Base-by-base conservation (phyloP, 2,329 filamentous ascomycete species). In the Colletotrichum siamense region DNA sequence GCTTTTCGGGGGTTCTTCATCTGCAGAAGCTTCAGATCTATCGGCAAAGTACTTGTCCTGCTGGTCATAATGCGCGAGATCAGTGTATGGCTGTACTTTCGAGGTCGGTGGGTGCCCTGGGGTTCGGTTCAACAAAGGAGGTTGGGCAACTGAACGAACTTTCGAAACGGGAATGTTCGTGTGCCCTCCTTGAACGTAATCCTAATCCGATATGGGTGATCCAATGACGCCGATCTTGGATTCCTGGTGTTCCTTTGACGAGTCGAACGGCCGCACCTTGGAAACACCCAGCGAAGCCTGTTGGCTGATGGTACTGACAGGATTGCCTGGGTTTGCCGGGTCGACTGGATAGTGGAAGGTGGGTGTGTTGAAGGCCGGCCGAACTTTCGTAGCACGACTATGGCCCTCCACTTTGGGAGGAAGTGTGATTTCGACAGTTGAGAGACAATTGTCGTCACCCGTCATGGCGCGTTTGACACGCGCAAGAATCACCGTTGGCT, bases 301-400 rank as follows among this genome's bases (percentile, higher is more conserved):
- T 36, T 32, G 61, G 22, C 22, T 75, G n/a, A 62, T 32, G 13
- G 59, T n/a, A 32, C 32, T 32, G 30, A 24, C 26, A 3, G 30
- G 59, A 9, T 77, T 61, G 76, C 55, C 59, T 26, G 12, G 62
- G 12, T 12, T 64, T 30, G 18, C 22, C 26, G 36, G 70, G 24
- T 78, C 44, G 44, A 66, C 34, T 79, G 68, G 9, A 75, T 64
- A 4, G 75, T 69, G 36, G 8, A 75, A 65, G 2, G 75, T 69
- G 36, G 79, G 62, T 18, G 78, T 55, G 8, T 79, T 76, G 49
- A 78, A 80, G 5, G 78, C 78, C 16, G 83, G 82, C 6, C 79
- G 80, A 34, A 81, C 77, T 39, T 84, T 83, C 18, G 79, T 79
- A 12, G 76, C 71, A 32, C 74, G 78, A 55, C 71, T 79, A 30